Conservation (phyloP, 2,329 filamentous ascomycete genomes). For the Aspergillus candidus region DNA sequence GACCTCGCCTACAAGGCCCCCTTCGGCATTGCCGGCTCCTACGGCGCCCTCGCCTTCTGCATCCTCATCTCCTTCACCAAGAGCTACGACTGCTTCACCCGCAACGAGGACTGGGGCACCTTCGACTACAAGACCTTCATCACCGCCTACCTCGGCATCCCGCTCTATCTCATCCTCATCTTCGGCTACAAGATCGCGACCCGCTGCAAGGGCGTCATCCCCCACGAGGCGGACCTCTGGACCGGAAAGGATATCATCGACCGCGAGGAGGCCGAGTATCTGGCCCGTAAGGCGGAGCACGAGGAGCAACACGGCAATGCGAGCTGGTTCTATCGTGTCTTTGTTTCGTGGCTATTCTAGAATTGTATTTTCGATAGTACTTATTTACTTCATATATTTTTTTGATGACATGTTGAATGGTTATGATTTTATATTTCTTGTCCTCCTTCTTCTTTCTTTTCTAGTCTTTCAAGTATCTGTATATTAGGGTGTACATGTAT, state of each 20-base stretch:
- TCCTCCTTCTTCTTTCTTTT: background rate
- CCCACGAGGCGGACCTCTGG: slow-evolving; percentile 62
- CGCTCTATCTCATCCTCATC: slow-evolving; percentile 64
- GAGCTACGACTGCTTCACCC: slow-evolving; percentile 69
- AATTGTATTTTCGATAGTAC: background rate
- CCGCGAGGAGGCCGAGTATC: slow-evolving; percentile 63
- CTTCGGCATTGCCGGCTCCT: slow-evolving; percentile 64
- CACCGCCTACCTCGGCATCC: slow-evolving; percentile 71
- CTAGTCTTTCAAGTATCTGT: background rate
- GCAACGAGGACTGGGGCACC: slow-evolving; percentile 41
- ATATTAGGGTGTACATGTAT: too few species aligned
- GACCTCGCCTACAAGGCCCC: slow-evolving; percentile 62
- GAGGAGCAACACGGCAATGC: slow-evolving; percentile 31
- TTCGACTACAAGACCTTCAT: slow-evolving; percentile 73
- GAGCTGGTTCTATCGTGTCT: slow-evolving; percentile 53
- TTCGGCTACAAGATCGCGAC: slow-evolving; percentile 60
- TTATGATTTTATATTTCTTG: slow-evolving; percentile 1
- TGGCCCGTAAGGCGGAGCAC: slow-evolving; percentile 49
- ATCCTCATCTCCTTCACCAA: slow-evolving; percentile 71
- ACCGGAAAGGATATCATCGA: slow-evolving; percentile 68
- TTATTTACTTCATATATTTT: background rate
- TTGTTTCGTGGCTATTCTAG: slow-evolving; percentile 57
- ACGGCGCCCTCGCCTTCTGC: slow-evolving; percentile 63
- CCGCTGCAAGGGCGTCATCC: slow-evolving; percentile 50
- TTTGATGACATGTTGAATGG: background rate